Percentiles rank a stretch among this genome's conserved stretches.
phyloP scores from a whole-genome alignment of 192 early-diverging fungal genomes.

The Coemansia sp. region DNA sequence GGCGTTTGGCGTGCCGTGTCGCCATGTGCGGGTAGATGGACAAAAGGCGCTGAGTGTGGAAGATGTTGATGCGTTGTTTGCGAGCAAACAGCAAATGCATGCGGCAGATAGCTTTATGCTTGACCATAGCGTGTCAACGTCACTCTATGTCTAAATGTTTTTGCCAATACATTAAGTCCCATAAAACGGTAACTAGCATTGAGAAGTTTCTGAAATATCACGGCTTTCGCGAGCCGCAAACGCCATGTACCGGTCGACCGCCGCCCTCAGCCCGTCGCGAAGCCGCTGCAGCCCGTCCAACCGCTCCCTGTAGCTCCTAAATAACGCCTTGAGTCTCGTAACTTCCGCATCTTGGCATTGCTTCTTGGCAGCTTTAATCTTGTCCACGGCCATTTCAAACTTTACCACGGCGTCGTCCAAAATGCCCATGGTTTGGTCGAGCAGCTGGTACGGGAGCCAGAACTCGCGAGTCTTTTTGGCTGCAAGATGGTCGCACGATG shows the following conservation, averaged over 20 bases:
- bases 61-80: constrained; percentile 32
- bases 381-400: constrained; percentile 39
- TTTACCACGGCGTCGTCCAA: constrained; percentile 36
- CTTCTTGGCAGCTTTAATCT: constrained; percentile 33
- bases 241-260: constrained; percentile 39
- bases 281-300: constrained; percentile 28
- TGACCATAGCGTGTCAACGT: constrained; percentile 18
- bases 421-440: constrained; percentile 46
- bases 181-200: not conserved
- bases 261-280: constrained; percentile 13
- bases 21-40: constrained; percentile 20
- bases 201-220: constrained; percentile 16
- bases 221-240: constrained; percentile 45
- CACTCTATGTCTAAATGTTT: constrained; percentile 30
- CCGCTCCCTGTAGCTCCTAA: constrained; percentile 37
- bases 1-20: constrained; percentile 18
- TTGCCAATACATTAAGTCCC: not conserved
- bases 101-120: not conserved
- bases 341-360: constrained; percentile 4
- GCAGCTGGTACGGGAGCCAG: constrained; percentile 50
- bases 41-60: not conserved
- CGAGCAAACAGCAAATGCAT: not conserved
- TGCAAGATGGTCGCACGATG: not conserved
- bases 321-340: constrained; percentile 21
- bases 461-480: constrained; percentile 35